Evolutionary conservation across 202 grass and related monocot species (phyloP).

Genomic region (Thinopyrum obtusiflorum): DNA sequence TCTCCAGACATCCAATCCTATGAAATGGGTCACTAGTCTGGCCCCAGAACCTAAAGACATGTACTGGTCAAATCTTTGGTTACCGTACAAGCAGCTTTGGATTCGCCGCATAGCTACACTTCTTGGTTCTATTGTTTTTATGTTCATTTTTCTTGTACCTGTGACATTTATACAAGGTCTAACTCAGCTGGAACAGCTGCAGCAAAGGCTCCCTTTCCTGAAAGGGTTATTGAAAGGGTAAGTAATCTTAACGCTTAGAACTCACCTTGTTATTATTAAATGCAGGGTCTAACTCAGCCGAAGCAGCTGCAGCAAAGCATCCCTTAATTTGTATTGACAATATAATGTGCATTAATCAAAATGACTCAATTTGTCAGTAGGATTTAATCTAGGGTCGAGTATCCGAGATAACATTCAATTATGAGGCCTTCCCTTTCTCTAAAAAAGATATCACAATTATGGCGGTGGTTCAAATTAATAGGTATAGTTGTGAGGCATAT

Average conservation of each 20-base stretch:
- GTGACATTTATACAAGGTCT: conserved; percentile 91
- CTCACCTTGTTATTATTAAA: conserved; percentile 1
- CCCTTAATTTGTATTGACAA: conserved; percentile 13
- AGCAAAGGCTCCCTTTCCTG: conserved; percentile 73
- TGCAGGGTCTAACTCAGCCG: background rate
- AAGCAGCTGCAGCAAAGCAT: background rate
- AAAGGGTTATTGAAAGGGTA: conserved; percentile 76
- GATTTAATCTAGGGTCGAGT: conserved; percentile 11
- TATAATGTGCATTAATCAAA: background rate
- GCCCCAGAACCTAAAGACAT: conserved; percentile 85
- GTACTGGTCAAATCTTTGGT: conserved; percentile 98
- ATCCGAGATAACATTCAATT: conserved; percentile 17
- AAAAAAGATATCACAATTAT: conserved; percentile 3
- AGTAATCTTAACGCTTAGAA: conserved; percentile 26
- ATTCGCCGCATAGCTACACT: conserved; percentile 72
- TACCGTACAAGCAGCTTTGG: conserved; percentile 84
- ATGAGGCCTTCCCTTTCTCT: background rate
- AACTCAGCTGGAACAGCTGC: conserved; percentile 78
- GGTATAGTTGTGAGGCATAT: background rate
- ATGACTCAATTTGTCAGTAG: background rate
- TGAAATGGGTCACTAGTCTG: conserved; percentile 72
- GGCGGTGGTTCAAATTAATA: background rate
- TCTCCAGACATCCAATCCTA: conserved; percentile 90
- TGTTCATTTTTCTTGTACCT: conserved; percentile 79
- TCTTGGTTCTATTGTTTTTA: conserved; percentile 66